Evolutionary conservation across 208 protist genomes (phyloP), one percentile per base, ranked within the genome.

Genomic region (Zelonia costaricensis): DNA sequence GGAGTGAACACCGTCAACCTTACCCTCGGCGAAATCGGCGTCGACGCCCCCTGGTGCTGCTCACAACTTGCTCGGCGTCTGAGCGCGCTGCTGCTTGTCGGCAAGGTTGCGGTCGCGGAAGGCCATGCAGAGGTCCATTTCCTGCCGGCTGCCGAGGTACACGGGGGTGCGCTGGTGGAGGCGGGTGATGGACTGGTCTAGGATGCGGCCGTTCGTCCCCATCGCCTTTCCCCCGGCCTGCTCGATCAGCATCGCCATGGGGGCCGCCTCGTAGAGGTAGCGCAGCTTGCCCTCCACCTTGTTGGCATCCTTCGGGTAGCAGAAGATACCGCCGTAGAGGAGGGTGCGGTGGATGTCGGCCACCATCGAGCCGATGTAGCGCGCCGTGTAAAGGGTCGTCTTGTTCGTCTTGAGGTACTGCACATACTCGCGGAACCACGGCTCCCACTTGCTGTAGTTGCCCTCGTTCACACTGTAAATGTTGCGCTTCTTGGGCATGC

Each of bases 381-480:
- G 77, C 12, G 77, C 75, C 13, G 82, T 77, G 75, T 93, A 96
- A 0, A 49, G 25, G 48, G 83, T 72, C 30, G 76, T 80, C 46
- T 76, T 78, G 69, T 86, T 88, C 30, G 55, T 61, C 66, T 93
- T 91, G 45, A 93, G 49, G 65, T 85, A 63, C 47, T 82, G 22
- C n/a, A 95, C 33, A 59, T 93, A 92, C 25, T 82, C 69, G 54
- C 76, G 56, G 65, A 86, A 93, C 90, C 83, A 93, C 44, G 67
- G 69, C 60, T 91, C 82, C 83, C 84, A 95, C 66, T 75, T 74
- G 53, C 65, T 45, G 44, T 71, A 75, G 67, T 97, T 94, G 49
- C 95, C 98, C 69, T 99, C 97, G 83, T 99, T 99, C 36, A 98
- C 87, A n/a, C 96, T 98, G 84, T 98, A 99, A 46, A 99, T 99